Evolutionary conservation across 2,329 filamentous ascomycete species (phyloP).

Genomic region (Epichloe gansuensis): DNA sequence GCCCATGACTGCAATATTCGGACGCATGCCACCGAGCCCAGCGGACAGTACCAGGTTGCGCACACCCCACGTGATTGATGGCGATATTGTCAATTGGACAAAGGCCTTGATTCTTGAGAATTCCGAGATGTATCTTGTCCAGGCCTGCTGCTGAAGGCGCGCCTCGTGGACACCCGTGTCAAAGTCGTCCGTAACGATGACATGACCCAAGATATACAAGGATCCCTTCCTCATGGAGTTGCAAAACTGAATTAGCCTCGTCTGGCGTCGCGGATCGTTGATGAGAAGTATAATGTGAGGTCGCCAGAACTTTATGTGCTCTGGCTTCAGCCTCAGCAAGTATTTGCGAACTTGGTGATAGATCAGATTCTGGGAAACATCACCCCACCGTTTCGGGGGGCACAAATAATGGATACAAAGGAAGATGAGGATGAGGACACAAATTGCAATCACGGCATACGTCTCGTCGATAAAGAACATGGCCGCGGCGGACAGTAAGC

Average conservation of each 20-base stretch:
- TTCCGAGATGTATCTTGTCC: conserved; percentile 74
- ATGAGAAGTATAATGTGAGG: conserved; percentile 77
- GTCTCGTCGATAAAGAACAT: conserved; percentile 87
- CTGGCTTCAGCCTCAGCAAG: conserved; percentile 65
- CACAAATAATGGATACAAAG: conserved; percentile 74
- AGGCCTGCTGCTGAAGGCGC: conserved; percentile 64
- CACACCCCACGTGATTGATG: conserved; percentile 71
- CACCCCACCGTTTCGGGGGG: conserved; percentile 79
- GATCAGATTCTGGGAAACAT: conserved; percentile 79
- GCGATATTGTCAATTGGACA: conserved; percentile 74
- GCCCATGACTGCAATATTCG: conserved; percentile 72
- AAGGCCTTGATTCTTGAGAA: conserved; percentile 81
- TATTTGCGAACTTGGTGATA: conserved; percentile 82
- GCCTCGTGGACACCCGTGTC: conserved; percentile 66
- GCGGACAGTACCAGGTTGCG: conserved; percentile 72
- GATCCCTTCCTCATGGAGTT: conserved; percentile 83
- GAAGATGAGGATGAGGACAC: conserved; percentile 63
- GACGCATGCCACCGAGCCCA: conserved; percentile 75
- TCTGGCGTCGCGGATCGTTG: conserved; percentile 70
- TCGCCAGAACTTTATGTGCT: conserved; percentile 90
- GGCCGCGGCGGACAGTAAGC: conserved; percentile 60
- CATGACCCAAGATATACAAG: conserved; percentile 74
- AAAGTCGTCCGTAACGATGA: conserved; percentile 78
- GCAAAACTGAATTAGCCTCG: conserved; percentile 77
- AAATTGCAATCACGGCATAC: conserved; percentile 64